Conservation (phyloP, 257 asterid genomes). For the Scutellaria barbata region DNA sequence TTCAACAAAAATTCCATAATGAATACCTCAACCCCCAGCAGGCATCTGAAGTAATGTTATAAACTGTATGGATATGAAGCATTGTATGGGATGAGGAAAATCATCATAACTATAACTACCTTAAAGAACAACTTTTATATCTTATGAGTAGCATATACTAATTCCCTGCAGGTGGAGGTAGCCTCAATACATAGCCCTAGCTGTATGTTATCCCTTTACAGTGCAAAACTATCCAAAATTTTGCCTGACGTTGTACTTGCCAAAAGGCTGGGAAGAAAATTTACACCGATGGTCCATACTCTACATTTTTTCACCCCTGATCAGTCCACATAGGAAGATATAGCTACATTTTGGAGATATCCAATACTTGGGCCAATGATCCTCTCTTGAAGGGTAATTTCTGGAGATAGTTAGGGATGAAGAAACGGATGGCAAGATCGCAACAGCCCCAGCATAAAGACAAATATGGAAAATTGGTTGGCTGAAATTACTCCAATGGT, state of each 20-base stretch:
- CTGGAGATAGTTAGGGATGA: neutral
- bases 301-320: neutral
- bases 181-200: neutral
- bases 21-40: neutral
- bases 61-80: neutral
- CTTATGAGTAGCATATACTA: neutral
- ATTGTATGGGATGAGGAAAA: neutral
- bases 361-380: neutral
- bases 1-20: neutral
- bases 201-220: neutral
- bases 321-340: slow-evolving; percentile 4
- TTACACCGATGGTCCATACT: neutral
- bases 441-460: neutral
- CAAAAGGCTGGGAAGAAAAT: slow-evolving; percentile 6
- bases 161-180: neutral
- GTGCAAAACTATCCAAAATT: neutral
- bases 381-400: slow-evolving; percentile 14
- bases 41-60: neutral
- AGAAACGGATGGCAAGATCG: neutral
- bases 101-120: neutral
- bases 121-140: neutral
- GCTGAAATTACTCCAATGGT: neutral
- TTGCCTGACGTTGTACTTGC: neutral
- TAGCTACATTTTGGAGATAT: neutral
- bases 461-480: neutral